Base-by-base conservation (phyloP, 495 filamentous ascomycete genomes). In the Penicillium arizonense region DNA sequence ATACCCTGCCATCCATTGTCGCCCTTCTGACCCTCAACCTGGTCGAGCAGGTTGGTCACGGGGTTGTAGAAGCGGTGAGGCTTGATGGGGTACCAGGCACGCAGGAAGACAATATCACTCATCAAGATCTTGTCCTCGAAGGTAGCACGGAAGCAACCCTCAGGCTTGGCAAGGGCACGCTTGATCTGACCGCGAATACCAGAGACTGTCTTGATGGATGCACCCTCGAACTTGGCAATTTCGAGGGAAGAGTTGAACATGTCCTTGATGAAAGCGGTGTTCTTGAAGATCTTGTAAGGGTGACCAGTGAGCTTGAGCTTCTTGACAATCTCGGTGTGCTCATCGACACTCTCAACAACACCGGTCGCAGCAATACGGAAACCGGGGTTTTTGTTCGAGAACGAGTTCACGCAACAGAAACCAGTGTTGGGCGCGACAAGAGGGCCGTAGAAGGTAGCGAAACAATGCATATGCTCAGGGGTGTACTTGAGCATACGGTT, bases 401-500 rank as follows among this genome's bases (percentile, higher is more conserved):
- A 89, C 3, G 87, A 89, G 68, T 97, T 91, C 47, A 97, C 89
- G 60, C 89, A 92, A 57, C 87, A 90, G 74, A 98, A 97, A 53
- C 91, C 88, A 7, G 94, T 96, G 69, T 96, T 96, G 21, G 95
- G 95, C 1, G 94, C 91, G 44, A 96, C 87, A 7, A 98, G 80
- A 9, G 95, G 94, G 3, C 91, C 94, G 61, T 95, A 96, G 71
- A 97, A 95, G 45, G 91, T 96, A 18, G 82, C 93, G 58, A 91
- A 93, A 65, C 94, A 98, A 67, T 97, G 93, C 91, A 97, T 97
- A 56, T 98, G 94, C 75, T 98, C 91, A 3, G 91, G 91, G 2
- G 88, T 91, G 69, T 97, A 98, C 61, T 98, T 98, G 44, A 98
- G 80, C 93, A 98, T 96, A 30, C 94, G 86, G 70, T 97, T 96